A percentile compares a stretch with the other conserved stretches of the same genome.
phyloP scores from a whole-genome alignment of 2,329 filamentous ascomycete species.

The Hymenoscyphus fraxineus region DNA sequence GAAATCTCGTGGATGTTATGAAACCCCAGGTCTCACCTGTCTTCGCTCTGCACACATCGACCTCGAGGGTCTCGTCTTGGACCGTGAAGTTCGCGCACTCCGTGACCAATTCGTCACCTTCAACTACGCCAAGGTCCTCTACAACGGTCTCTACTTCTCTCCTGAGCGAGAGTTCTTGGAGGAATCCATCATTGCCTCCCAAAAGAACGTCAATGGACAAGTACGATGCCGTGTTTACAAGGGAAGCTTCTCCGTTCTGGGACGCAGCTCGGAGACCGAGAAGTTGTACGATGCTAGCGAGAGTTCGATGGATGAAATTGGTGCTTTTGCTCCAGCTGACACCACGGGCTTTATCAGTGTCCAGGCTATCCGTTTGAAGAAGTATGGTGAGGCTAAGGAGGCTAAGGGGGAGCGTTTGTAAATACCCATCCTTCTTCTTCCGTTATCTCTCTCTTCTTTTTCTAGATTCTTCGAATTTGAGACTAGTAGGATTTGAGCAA shows the following conservation, averaged over 20 bases:
- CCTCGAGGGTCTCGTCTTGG: slow-evolving; percentile 63
- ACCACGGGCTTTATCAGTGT: slow-evolving; percentile 63
- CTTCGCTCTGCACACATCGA: slow-evolving; percentile 44
- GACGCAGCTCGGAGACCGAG: slow-evolving; percentile 59
- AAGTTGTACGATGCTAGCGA: slow-evolving; percentile 67
- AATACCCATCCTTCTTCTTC: slow-evolving; percentile 3
- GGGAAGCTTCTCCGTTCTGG: slow-evolving; percentile 59
- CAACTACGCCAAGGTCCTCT: slow-evolving; percentile 54
- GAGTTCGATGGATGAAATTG: slow-evolving; percentile 67
- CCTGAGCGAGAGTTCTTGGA: slow-evolving; percentile 70
- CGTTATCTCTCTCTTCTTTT: no score
- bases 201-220: slow-evolving; percentile 58
- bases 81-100: slow-evolving; percentile 63
- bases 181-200: slow-evolving; percentile 56
- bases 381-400: slow-evolving; percentile 72
- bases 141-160: slow-evolving; percentile 65
- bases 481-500: no score
- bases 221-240: slow-evolving; percentile 65
- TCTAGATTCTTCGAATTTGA: no score
- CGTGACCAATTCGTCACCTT: slow-evolving; percentile 68
- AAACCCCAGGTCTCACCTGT: slow-evolving; percentile 40
- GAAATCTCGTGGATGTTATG: slow-evolving; percentile 79
- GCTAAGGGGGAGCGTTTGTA: slow-evolving; percentile 67
- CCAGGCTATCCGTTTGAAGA: slow-evolving; percentile 63
- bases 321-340: slow-evolving; percentile 62